phyloP scores from a whole-genome alignment of 129 eudicot species.

The Scalesia atractyloides region DNA sequence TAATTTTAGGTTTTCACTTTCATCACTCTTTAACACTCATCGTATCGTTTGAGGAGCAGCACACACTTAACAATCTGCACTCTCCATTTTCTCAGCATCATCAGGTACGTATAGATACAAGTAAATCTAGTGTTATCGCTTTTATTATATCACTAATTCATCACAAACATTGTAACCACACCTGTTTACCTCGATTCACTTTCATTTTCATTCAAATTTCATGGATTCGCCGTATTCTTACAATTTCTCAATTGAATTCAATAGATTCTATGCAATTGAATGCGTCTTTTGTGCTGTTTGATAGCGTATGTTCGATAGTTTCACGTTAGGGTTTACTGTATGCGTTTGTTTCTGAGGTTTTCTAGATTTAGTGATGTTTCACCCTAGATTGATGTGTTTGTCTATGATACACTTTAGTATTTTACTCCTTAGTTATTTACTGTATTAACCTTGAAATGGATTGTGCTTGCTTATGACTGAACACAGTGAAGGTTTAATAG shows the following conservation, averaged over 20 bases:
- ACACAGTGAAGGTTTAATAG: neutral
- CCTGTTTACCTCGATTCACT: conserved; percentile 13
- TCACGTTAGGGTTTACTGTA: conserved; percentile 25
- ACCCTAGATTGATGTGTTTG: no score
- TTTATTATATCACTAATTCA: neutral
- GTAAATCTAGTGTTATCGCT: neutral
- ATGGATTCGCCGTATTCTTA: conserved; percentile 1
- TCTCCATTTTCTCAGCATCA: neutral
- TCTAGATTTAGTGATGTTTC: neutral
- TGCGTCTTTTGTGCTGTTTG: conserved; percentile 2
- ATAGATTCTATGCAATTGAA: neutral
- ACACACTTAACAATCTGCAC: neutral
- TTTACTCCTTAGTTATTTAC: neutral
- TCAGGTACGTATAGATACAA: conserved; percentile 2
- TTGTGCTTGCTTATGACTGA: neutral
- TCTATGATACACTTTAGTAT: no score
- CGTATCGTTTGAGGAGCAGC: conserved; percentile 22
- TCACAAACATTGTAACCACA: conserved; percentile 11
- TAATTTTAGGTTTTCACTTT: conserved; percentile 34
- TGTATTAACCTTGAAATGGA: neutral
- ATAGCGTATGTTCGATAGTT: neutral
- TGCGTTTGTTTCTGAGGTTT: neutral
- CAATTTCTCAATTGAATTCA: neutral
- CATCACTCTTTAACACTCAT: conserved; percentile 24
- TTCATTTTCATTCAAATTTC: neutral